phyloP scores from a whole-genome alignment of 768 basidiomycete species.

The Trametes meyenii region DNA sequence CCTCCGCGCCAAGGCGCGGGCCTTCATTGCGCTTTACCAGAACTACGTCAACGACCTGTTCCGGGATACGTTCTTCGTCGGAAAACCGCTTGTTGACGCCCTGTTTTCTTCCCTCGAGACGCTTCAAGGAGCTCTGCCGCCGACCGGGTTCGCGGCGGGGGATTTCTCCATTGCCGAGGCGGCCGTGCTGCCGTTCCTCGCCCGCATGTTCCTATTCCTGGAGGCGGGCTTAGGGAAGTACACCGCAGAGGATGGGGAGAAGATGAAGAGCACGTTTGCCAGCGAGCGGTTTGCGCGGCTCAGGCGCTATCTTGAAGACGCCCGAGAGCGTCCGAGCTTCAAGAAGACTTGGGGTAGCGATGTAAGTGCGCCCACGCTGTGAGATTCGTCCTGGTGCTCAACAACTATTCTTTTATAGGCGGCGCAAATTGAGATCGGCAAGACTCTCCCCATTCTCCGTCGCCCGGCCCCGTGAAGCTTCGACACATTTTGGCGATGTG shows the following conservation, averaged over 20 bases:
- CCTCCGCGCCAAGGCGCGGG: constrained; percentile 57
- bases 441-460: background rate
- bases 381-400: background rate
- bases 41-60: constrained; percentile 46
- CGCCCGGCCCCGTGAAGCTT: no score
- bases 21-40: constrained; percentile 57
- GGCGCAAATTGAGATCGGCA: constrained; percentile 1
- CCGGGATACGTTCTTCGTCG: constrained; percentile 39
- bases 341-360: constrained; percentile 50
- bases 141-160: constrained; percentile 46
- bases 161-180: constrained; percentile 63
- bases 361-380: constrained; percentile 38
- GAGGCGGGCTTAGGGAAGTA: constrained; percentile 55
- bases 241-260: constrained; percentile 49
- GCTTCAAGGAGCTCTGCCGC: constrained; percentile 52
- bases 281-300: constrained; percentile 52
- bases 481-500: no score
- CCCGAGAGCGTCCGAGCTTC: constrained; percentile 55
- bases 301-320: constrained; percentile 46
- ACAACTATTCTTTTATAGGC: background rate
- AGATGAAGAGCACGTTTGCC: constrained; percentile 44
- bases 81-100: constrained; percentile 46
- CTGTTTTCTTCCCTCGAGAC: constrained; percentile 43
- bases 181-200: constrained; percentile 60
- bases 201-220: constrained; percentile 46